Evolutionary conservation across 164 flowering plant species (phyloP), one percentile per base, ranked within the genome.

Genomic region (Sextonia rubra): DNA sequence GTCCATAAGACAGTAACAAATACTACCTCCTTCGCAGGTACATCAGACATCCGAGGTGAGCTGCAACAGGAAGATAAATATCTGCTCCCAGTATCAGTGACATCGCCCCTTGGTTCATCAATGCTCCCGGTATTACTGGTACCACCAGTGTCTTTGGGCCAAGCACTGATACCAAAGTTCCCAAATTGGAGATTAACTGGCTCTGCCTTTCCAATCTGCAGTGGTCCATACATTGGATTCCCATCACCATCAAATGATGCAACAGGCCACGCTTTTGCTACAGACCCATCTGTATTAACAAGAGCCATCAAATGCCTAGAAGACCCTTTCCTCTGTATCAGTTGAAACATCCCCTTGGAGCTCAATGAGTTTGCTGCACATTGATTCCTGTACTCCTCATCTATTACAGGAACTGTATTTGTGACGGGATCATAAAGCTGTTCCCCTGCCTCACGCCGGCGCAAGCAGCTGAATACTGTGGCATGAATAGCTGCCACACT

Each of bases 401-500:
- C 82, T 62, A 92, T 77, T 47, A 89, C 52, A 22, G 81, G 29
- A 52, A 88, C 93, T 5, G 98, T 91, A 76, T 92, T 92, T 25
- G 87, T 91, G 12, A 77, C 71, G 11, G 89, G 78, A 74, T 91
- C 98, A 77, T 87, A 89, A 47, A 91, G 90, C 75, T 80, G 86
- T 71, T 91, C 98, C 74, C 91, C 96, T 26, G 85, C 89, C 49
- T 84, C 93, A 63, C 93, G 87, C 82, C 93, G 87, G 18, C 98
- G 85, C n/a, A 91, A 83, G 78, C 91, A 88, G 69, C 94, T 85
- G 76, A 92, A 92, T 23, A 92, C 93, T 17, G 98, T 92, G 22
- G 98, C 96, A 80, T 92, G 98, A 70, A 92, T 92, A 47, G 97
- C 91, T 25, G 97, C 96, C 55, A 92, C 97, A 76, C 97, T 92